Base-by-base conservation (phyloP, 148 eudicot genomes). In the Tetragonia tetragonoides region DNA sequence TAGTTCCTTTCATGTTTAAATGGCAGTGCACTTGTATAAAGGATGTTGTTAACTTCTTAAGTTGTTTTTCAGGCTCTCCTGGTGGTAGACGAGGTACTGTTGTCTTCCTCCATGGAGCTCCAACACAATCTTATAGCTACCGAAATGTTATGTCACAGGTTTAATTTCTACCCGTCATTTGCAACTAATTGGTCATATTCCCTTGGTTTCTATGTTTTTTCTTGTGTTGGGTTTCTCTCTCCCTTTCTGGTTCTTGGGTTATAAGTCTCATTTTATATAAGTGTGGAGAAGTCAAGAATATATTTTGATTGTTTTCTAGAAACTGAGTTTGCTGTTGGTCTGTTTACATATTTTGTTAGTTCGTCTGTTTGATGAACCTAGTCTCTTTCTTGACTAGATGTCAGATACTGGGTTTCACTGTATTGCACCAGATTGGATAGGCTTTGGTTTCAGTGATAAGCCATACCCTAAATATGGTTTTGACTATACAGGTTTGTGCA, bases 351-450 rank as follows among this genome's bases (percentile, higher is more conserved):
- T 0, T 17, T 54, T 56, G 18, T 18, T 16, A 10, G 62, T 0
- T 60, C 34, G 64, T 60, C 34, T 76, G 73, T 59, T 62, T 66
- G 17, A 42, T 76, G 69, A 86, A 71, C n/a, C 38, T 68, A 3
- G 40, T 61, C 42, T 57, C 15, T 59, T 41, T 61, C 66, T 78
- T 83, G 37, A 66, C 68, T 74, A 95, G 99, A 80, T 95, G 99
- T 86, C 98, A 76, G 97, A 93, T 86, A 77, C 86, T 78, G 99
- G 99, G 77, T 95, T 88, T 80, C 99, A 86, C 85, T 95, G 99
- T 86, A 79, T 90, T 83, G 99, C 99, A 82, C 99, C 99, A 78
- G 99, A 95, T 78, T 95, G 99, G 99, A 86, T 95, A 78, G 99
- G 99, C 75, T 95, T 95, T 85, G 99, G 99, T 53, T 95, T 95